Evolutionary conservation across 176 grass and related monocot species (phyloP).

Genomic region (Ananas comosus): DNA sequence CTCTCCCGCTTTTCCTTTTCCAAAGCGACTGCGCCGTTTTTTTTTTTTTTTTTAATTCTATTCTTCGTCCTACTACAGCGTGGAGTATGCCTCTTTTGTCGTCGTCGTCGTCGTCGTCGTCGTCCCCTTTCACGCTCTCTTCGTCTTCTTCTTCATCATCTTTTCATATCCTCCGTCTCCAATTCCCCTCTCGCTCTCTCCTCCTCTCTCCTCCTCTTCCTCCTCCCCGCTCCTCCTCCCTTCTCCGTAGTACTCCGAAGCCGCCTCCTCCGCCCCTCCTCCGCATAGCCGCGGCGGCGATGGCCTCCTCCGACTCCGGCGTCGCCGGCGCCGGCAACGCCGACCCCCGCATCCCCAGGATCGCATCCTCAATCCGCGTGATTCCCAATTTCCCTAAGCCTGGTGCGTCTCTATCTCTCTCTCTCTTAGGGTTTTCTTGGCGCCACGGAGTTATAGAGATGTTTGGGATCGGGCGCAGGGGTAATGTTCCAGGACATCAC

Average conservation of each 20-base stretch:
- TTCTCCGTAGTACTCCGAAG: not conserved
- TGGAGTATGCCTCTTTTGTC: slow-evolving; percentile 11
- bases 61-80: no score
- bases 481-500: slow-evolving; percentile 96
- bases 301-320: slow-evolving; percentile 5
- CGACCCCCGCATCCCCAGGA: slow-evolving; percentile 53
- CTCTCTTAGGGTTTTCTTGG: slow-evolving; percentile 4
- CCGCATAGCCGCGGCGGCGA: not conserved
- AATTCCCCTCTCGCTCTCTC: not conserved
- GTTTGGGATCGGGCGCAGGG: slow-evolving; percentile 26
- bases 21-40: no score
- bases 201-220: not conserved
- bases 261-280: not conserved
- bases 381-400: slow-evolving; percentile 94
- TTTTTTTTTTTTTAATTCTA: no score
- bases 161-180: not conserved
- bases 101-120: not conserved
- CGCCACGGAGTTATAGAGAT: not conserved
- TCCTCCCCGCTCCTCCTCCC: not conserved
- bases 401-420: slow-evolving; percentile 18
- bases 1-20: no score
- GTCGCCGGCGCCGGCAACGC: not conserved
- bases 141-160: slow-evolving; percentile 1
- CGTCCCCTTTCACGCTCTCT: not conserved
- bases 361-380: slow-evolving; percentile 75